Conservation (phyloP, 768 basidiomycete species). For the Tricholomella constricta region DNA sequence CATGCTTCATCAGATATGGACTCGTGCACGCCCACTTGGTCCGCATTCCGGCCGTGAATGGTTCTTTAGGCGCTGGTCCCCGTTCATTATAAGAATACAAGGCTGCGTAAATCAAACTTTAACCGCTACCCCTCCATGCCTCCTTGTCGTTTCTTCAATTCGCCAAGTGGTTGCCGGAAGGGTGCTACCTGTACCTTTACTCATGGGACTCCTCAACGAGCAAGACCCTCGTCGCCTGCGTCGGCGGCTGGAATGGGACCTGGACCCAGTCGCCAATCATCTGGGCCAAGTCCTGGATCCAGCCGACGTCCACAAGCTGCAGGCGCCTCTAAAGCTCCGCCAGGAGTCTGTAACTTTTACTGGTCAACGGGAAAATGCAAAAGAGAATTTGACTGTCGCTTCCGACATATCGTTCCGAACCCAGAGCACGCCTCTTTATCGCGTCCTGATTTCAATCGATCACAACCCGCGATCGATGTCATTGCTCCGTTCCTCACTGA, state of each 20-base stretch:
- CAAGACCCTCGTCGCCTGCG: constrained; percentile 8
- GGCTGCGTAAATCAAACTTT: constrained; percentile 1
- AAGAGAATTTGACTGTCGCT: constrained; percentile 48
- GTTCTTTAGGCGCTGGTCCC: constrained; percentile 14
- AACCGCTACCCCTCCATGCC: constrained; percentile 12
- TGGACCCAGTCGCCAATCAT: constrained; percentile 3
- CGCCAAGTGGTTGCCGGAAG: constrained; percentile 46
- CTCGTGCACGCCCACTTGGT: background rate
- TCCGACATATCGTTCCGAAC: constrained; percentile 31
- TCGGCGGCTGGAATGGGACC: constrained; percentile 7
- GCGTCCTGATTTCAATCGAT: background rate
- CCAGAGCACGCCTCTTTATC: constrained; percentile 3
- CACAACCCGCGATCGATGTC: constrained; percentile 17
- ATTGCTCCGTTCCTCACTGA: constrained; percentile 48
- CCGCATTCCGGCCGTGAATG: background rate
- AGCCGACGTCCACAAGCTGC: constrained; percentile 10
- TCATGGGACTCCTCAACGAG: constrained; percentile 14
- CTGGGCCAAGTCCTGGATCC: constrained; percentile 6
- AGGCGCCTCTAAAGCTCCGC: constrained; percentile 22
- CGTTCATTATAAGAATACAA: constrained; percentile 2
- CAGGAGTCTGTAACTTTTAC: constrained; percentile 46
- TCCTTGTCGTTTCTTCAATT: constrained; percentile 43
- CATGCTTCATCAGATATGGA: background rate
- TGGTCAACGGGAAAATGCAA: constrained; percentile 50
- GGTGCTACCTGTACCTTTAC: constrained; percentile 43